Evolutionary conservation across 2,329 filamentous ascomycete species (phyloP).

Genomic region (Cordyceps tenuipes): DNA sequence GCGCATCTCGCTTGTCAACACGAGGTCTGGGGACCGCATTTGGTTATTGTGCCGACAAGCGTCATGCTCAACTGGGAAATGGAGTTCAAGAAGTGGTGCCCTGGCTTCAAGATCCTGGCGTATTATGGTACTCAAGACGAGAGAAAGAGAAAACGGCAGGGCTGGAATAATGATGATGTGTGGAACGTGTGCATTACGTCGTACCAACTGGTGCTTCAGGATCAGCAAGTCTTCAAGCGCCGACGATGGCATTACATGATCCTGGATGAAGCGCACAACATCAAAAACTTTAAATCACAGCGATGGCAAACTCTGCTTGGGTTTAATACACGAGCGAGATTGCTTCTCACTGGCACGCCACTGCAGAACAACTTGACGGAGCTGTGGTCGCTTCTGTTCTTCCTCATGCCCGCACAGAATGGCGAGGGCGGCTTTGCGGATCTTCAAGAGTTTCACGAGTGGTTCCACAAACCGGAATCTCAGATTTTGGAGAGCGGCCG

Average conservation of each 20-base stretch:
- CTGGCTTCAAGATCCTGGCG: constrained; percentile 93
- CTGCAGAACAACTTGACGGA: constrained; percentile 96
- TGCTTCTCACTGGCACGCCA: constrained; percentile 88
- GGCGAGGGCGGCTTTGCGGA: constrained; percentile 87
- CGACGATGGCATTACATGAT: constrained; percentile 97
- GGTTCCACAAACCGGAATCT: constrained; percentile 90
- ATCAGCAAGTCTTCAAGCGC: constrained; percentile 87
- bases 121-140: constrained; percentile 96
- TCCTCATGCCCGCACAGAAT: constrained; percentile 85
- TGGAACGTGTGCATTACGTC: constrained; percentile 99
- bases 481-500: constrained; percentile 93
- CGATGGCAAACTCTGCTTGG: constrained; percentile 92
- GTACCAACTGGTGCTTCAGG: constrained; percentile 91
- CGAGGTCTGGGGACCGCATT: constrained; percentile 88
- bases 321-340: constrained; percentile 80
- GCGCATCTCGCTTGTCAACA: constrained; percentile 88
- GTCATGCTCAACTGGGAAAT: constrained; percentile 99
- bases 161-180: constrained; percentile 86
- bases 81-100: constrained; percentile 99
- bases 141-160: constrained; percentile 78
- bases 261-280: constrained; percentile 96
- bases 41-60: constrained; percentile 93
- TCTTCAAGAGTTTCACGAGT: constrained; percentile 90
- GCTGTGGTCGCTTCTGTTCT: constrained; percentile 93
- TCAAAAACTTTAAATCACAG: constrained; percentile 98